These are phyloP conservation scores for Dichotomopilus funicola DNA, from an alignment of 2,329 filamentous ascomycete genomes.

Conservation along the genomic window DNA sequence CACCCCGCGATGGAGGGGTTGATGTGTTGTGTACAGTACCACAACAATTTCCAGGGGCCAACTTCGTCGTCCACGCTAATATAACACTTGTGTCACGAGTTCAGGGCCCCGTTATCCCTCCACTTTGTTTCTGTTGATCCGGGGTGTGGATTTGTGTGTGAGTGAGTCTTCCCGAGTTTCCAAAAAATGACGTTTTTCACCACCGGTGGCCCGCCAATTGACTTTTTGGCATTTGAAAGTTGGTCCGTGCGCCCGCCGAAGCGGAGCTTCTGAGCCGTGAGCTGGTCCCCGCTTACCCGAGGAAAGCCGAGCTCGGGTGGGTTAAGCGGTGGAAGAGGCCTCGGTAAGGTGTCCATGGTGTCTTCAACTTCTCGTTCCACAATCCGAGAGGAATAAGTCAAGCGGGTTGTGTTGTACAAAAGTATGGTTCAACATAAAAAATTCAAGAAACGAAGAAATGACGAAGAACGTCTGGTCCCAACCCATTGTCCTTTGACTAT, in stretches of 20 bases:
- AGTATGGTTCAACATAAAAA: too few relatives aligned
- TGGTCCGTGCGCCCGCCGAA: slow-evolving; percentile 15
- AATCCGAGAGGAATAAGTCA: not conserved
- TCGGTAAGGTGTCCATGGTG: not conserved
- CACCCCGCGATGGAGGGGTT: slow-evolving; percentile 5
- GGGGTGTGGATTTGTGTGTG: not conserved
- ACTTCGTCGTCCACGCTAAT: not conserved
- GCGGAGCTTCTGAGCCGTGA: not conserved
- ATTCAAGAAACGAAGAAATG: too few relatives aligned
- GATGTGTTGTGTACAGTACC: not conserved
- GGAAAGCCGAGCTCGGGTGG: slow-evolving; percentile 15
- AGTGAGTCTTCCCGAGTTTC: not conserved
- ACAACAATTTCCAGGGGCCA: not conserved
- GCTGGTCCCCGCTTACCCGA: slow-evolving; percentile 12
- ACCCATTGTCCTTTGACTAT: too few relatives aligned
- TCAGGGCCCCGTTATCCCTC: not conserved
- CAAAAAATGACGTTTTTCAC: slow-evolving; percentile 21
- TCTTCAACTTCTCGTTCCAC: not conserved
- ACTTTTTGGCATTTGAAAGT: slow-evolving; percentile 21
- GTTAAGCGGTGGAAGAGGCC: not conserved
- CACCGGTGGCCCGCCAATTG: slow-evolving; percentile 16
- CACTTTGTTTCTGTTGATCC: not conserved
- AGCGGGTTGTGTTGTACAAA: too few relatives aligned
- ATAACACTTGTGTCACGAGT: not conserved
- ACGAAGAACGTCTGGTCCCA: too few relatives aligned